Base-by-base conservation (phyloP, 2,329 filamentous ascomycete genomes). In the Xylariaceae sp. region DNA sequence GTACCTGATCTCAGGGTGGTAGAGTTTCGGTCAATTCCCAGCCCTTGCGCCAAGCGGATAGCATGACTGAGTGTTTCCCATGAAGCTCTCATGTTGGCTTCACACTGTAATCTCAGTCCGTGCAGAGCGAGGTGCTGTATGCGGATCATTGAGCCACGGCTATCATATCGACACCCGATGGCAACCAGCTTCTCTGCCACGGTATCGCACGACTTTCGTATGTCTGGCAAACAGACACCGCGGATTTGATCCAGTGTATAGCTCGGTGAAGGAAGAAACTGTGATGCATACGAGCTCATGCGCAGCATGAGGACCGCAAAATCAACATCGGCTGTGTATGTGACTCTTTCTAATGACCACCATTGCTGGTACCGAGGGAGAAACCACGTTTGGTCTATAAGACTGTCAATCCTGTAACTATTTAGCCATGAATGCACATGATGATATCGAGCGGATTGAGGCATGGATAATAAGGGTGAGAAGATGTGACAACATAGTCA, bases 271-370 rank as follows among this genome's bases (percentile, higher is more conserved):
- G 64, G 64, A 10, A 66, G 55, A 23, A 64, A 65, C 34, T 59
- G 61, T 2, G 61, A 55, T 1, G 63, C 59, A 39, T 64, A 65
- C 4, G 41, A 57, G 30, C 64, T 64, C 3, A 66, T 54, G 10
- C 56, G 41, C 3, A 61, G 41, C 13, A 65, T 13, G 1, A 66
- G 61, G 3, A 63, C 53, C 1, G 51, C 18, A 47, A 66, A 65
- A 3, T 66, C 63, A 10, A 61, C 15, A n/a, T 64, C 63, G n/a
- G 17, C 37, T 2, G 61, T 47, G 9, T 3, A 30, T 7, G 34
- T 2, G 9, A 39, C 5, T 11, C 37, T 35, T 2, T 51, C 47
- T 4, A 49, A 17, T 1, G 11, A n/a, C 62, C 62, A 63, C 60
- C 60, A 64, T 23, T 50, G n/a, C 7, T 63, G 53, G 37, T 66